phyloP scores from a whole-genome alignment of 805 yeast genomes.

The Pichia phayaonensis region DNA sequence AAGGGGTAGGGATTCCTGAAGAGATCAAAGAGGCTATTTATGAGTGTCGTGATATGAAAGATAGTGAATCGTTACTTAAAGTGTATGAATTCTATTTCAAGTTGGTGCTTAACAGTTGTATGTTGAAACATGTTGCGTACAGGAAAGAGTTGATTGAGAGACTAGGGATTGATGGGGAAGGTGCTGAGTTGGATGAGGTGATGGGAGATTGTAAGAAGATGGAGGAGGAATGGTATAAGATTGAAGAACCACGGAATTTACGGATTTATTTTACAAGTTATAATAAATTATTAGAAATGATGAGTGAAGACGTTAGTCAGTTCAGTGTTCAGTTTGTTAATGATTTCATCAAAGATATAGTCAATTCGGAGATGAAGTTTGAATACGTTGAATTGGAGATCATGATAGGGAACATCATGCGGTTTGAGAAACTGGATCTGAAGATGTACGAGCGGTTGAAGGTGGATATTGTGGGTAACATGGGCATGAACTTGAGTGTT shows the following conservation, averaged over 20 bases:
- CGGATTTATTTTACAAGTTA: conserved; percentile 1
- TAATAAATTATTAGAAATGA: background rate
- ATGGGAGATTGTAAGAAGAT: background rate
- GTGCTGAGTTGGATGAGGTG: background rate
- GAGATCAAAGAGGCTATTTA: background rate
- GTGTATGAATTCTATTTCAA: conserved; percentile 5
- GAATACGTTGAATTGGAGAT: background rate
- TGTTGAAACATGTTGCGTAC: background rate
- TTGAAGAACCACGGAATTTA: conserved; percentile 5
- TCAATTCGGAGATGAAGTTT: background rate
- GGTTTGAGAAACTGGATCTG: background rate
- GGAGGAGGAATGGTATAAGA: conserved; percentile 4
- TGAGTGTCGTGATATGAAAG: conserved; percentile 2
- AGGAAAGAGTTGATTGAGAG: background rate
- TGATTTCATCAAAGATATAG: conserved; percentile 5
- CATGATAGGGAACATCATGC: background rate
- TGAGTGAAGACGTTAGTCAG: background rate
- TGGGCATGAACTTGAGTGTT: conserved; percentile 6
- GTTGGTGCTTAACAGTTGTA: background rate
- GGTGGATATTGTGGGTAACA: background rate
- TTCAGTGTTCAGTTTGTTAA: conserved; percentile 1
- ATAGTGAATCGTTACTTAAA: background rate
- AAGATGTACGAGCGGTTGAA: background rate
- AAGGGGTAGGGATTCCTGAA: background rate
- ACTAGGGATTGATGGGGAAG: background rate